Percentiles rank a stretch among this genome's conserved stretches.
Evolutionary conservation across 805 yeast species (phyloP).

Genomic region (Clavispora fructus): DNA sequence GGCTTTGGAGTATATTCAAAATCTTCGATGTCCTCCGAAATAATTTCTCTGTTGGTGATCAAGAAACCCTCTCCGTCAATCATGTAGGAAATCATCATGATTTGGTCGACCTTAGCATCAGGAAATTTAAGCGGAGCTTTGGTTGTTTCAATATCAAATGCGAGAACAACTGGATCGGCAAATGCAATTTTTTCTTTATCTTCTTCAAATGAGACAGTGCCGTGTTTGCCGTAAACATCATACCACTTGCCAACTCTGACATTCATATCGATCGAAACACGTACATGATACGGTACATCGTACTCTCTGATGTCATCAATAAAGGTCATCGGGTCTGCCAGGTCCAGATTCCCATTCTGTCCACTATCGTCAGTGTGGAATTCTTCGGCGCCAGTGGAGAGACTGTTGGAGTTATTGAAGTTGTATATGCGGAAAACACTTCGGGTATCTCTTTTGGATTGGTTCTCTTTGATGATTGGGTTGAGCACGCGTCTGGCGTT

Average conservation of each 20-base stretch:
- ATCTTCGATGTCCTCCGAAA: slow-evolving; percentile 91
- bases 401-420: slow-evolving; percentile 25
- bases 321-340: slow-evolving; percentile 52
- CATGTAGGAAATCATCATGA: slow-evolving; percentile 99
- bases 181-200: slow-evolving; percentile 77
- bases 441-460: slow-evolving; percentile 52
- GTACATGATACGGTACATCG: slow-evolving; percentile 94
- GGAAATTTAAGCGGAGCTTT: slow-evolving; percentile 96
- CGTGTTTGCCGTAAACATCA: slow-evolving; percentile 60
- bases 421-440: slow-evolving; percentile 62
- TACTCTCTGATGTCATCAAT: slow-evolving; percentile 85
- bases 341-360: slow-evolving; percentile 7
- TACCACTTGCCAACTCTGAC: slow-evolving; percentile 97
- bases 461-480: slow-evolving; percentile 70
- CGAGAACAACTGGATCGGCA: slow-evolving; percentile 95
- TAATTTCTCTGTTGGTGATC: slow-evolving; percentile 91
- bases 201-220: slow-evolving; percentile 50
- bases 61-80: slow-evolving; percentile 95
- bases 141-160: slow-evolving; percentile 96
- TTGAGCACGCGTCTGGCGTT: slow-evolving; percentile 65
- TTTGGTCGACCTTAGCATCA: slow-evolving; percentile 81
- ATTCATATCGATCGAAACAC: slow-evolving; percentile 88
- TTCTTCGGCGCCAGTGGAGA: slow-evolving; percentile 4
- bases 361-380: slow-evolving; percentile 2
- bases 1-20: slow-evolving; percentile 97